Evolutionary conservation across 805 yeast species (phyloP), one percentile per base, ranked within the genome.

Genomic region (Metschnikowia hibisci): DNA sequence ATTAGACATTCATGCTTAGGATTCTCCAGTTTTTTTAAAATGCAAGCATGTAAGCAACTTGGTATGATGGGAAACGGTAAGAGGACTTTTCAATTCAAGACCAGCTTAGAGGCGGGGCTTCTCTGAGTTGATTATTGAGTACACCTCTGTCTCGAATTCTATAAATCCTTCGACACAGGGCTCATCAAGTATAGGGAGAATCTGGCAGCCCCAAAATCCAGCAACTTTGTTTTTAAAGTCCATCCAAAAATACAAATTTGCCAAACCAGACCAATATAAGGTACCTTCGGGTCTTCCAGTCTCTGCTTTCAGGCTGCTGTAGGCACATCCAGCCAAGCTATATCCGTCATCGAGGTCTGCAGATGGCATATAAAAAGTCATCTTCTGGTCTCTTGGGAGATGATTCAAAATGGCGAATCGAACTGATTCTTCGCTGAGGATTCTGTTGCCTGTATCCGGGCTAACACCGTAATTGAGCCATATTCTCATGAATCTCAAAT

Each of bases 381-480:
- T 43, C n/a, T 35, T 31, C 4, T 54, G 41, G 6, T 47, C 56
- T 5, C 48, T 43, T 1, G 72, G 64, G 39, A 69, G 57, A 43
- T 66, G 71, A 31, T 52, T 61, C 39, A 56, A 37, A 5, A 60
- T 48, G 0, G 72, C 73, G 44, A 54, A 64, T 32, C 56, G 50
- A 5, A 62, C 64, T 4, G 70, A 56, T 10, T 61, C 57, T 12
- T 52, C 43, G 14, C 52, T 41, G 34, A 72, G 52, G 18, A 71
- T 59, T 28, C 45, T 52, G 0, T 32, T 44, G 1, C 65, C 63
- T 18, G 69, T 63, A 44, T 69, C 73, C 3, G 71, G 70, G 33
- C 72, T 64, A 11, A 51, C 45, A 9, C 78, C 78, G 34, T 62
- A 60, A 44, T 73, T 72, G 32, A 73, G 55, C 49, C 73, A 59